Evolutionary conservation across 2,329 filamentous ascomycete species (phyloP), one percentile per base, ranked within the genome.

Genomic region (Thelonectria blattea): DNA sequence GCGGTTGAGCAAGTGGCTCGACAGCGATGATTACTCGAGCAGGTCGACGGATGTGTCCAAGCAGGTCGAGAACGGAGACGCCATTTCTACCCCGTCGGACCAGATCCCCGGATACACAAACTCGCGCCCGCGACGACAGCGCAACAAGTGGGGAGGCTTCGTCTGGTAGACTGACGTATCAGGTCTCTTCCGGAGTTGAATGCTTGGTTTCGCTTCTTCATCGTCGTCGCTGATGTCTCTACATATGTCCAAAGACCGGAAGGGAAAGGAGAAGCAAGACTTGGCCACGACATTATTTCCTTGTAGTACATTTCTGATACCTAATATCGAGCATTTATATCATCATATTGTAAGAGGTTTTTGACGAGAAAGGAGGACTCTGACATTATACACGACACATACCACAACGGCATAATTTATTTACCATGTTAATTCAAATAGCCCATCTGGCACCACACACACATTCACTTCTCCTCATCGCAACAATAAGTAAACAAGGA

Each of bases 1-100:
- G 39, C 58, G 63, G 20, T 46, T 73, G 32, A 64, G 68, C 61
- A 71, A 71, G 56, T 73, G 71, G 68, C 66, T 73, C 20, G 59
- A 68, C 56, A 71, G 67, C 42, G 60, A 71, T 15, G 68, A 71
- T 41, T 63, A 64, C 56, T 70, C 66, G 58, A 62, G 63, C 64
- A 67, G 64, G 51, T 68, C 66, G 56, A 71, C 68, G 70, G 61
- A 62, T 63, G 68, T 65, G 34, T 64, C 69, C 20, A 49, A 60
- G 18, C 58, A 71, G 24, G 50, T 71, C 17, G 64, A 68, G 15
- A 64, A 63, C 20, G 69, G 69, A n/a, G 60, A 66, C 11, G 51
- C 57, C 22, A 71, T 71, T 34, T 64, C 68, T 11, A 61, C 62
- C 1, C 68, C 69, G 1, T 62, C 55, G 22, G 32, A 61, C 54